These are phyloP conservation scores for Mycena alexandri DNA, from an alignment of 768 basidiomycete genomes.

Conservation along the genomic window DNA sequence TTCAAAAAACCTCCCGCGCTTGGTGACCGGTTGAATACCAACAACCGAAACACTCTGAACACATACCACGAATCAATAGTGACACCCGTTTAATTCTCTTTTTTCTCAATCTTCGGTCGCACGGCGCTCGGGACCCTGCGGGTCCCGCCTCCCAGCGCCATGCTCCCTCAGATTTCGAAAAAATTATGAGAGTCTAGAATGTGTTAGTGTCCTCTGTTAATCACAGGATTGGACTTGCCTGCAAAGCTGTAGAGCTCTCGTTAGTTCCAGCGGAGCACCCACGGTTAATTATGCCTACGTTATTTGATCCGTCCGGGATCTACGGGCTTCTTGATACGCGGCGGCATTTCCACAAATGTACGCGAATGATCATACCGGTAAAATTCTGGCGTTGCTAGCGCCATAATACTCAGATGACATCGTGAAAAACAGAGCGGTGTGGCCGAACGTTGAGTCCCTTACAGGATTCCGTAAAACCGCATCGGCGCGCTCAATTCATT, in stretches of 20 bases:
- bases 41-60: too few relatives aligned
- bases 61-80: too few relatives aligned
- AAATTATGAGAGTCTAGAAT: neutral
- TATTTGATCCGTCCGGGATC: too few relatives aligned
- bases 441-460: constrained; percentile 4
- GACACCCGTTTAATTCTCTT: constrained; percentile 24
- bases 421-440: constrained; percentile 10
- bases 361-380: constrained; percentile 10
- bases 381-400: constrained; percentile 9
- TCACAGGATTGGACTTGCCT: constrained; percentile 12
- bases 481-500: constrained; percentile 6
- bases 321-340: constrained; percentile 12
- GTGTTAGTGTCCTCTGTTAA: neutral
- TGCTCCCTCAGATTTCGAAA: constrained; percentile 21
- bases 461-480: neutral
- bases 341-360: constrained; percentile 17
- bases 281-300: too few relatives aligned
- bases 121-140: neutral
- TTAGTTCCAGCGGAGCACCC: too few relatives aligned
- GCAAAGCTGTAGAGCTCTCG: constrained; percentile 9
- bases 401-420: neutral
- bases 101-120: constrained; percentile 21
- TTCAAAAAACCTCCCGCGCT: too few relatives aligned
- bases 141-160: constrained; percentile 4
- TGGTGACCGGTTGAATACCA: too few relatives aligned